Conservation (phyloP, 345 rosid genomes). For the Geranium rotundifolium region DNA sequence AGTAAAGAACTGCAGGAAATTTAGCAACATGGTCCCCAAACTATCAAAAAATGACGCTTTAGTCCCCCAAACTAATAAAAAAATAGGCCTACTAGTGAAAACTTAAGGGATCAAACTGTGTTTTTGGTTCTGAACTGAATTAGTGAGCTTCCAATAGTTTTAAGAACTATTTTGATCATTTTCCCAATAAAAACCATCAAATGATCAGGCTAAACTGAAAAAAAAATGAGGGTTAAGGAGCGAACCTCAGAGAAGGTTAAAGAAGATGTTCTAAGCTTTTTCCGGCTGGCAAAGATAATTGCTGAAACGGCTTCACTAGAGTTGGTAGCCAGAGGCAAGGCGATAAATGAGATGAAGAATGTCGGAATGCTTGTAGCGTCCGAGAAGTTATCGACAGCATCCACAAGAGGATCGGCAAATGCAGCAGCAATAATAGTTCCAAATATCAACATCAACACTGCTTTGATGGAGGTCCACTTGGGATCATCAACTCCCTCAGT, state of each 20-base stretch:
- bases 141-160: no score
- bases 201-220: no score
- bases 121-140: no score
- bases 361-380: constrained; percentile 82
- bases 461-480: constrained; percentile 52
- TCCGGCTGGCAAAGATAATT: constrained; percentile 78
- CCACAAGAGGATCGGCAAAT: constrained; percentile 93
- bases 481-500: constrained; percentile 39
- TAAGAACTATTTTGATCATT: no score
- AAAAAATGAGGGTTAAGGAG: background rate
- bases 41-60: no score
- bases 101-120: no score
- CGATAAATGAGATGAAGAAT: constrained; percentile 90
- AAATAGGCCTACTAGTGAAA: no score
- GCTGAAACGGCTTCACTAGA: constrained; percentile 95
- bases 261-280: constrained; percentile 70
- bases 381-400: constrained; percentile 79
- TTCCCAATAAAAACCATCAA: background rate
- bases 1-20: no score
- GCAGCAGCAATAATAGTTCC: constrained; percentile 82
- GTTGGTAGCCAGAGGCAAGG: constrained; percentile 85
- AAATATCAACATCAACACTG: constrained; percentile 51
- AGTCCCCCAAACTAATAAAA: no score
- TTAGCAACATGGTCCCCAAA: no score
- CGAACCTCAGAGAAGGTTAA: constrained; percentile 88